Evolutionary conservation across 306 rosid species (phyloP), one percentile per base, ranked within the genome.

Genomic region (Echinosophora koreensis): DNA sequence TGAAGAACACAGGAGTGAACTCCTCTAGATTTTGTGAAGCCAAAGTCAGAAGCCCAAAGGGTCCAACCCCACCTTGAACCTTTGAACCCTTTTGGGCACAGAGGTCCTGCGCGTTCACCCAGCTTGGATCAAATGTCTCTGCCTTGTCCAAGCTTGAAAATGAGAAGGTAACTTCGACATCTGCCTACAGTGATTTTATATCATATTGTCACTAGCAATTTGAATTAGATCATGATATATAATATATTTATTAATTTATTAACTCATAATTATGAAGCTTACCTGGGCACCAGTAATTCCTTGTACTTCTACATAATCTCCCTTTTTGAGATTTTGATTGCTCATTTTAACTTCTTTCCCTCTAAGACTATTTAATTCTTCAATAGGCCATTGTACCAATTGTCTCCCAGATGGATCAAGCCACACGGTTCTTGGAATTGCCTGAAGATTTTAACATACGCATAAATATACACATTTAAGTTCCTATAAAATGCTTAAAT

Each of bases 261-360:
- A n/a, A n/a, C n/a, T 32, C 17, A 27, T 7, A 1, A 10, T 16
- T 69, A 54, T 5, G 4, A 38, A 69, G 37, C 75, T 58, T 2
- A 91, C 97, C 91, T 95, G 98, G 0, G 95, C 92, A 5, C 93
- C 85, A 39, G 91, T 87, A 8, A 95, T 83, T 81, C 93, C 97
- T 66, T 69, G 32, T 2, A 95, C 75, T 85, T 84, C 87, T 67
- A 81, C 28, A 9, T 50, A 11, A 0, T 82, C 63, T 69, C 96
- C 97, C 66, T 64, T 83, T 1, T 59, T 0, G 34, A 95, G 84
- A 27, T 57, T 75, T 61, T 75, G 38, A 60, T 83, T 73, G 4
- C 28, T 81, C 71, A 90, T 8, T 3, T 42, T 30, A 71, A 90
- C 88, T 63, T 83, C 18, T 4, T 70, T 6, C 3, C 74, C 89